Conservation (phyloP, 2,329 filamentous ascomycete species). For the Trichocomaceae sp. region DNA sequence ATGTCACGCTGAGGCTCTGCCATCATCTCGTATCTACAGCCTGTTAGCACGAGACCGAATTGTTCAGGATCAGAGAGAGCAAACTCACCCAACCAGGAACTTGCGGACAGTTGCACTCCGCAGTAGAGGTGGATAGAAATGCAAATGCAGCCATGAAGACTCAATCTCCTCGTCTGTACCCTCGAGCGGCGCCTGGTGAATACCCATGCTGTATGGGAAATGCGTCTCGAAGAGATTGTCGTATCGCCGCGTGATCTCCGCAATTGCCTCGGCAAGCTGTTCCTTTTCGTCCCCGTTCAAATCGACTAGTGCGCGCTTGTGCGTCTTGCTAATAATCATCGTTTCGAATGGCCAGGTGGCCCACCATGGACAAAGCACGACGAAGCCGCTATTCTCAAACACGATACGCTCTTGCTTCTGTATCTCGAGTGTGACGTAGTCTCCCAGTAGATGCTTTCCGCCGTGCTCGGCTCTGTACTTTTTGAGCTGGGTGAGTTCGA, state of each 20-base stretch:
- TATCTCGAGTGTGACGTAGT: constrained; percentile 79
- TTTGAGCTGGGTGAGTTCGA: constrained; percentile 70
- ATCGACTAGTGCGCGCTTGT: constrained; percentile 80
- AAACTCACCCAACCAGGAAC: constrained; percentile 71
- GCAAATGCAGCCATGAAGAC: constrained; percentile 86
- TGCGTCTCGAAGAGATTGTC: constrained; percentile 96
- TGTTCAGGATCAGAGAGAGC: not conserved
- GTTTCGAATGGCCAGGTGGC: constrained; percentile 96
- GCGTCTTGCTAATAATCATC: constrained; percentile 76
- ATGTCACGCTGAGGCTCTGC: constrained; percentile 98
- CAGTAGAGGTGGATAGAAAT: constrained; percentile 92
- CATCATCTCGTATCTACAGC: constrained; percentile 73
- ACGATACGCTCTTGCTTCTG: constrained; percentile 79
- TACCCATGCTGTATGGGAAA: constrained; percentile 94
- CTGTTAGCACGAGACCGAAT: not conserved
- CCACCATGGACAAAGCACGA: constrained; percentile 95
- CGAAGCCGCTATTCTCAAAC: constrained; percentile 76
- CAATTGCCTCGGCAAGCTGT: constrained; percentile 73
- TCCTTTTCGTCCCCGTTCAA: constrained; percentile 63
- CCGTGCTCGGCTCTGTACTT: constrained; percentile 69
- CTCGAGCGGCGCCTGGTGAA: constrained; percentile 88
- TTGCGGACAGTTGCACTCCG: constrained; percentile 91
- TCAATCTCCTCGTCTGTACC: constrained; percentile 78
- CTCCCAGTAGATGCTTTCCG: constrained; percentile 70
- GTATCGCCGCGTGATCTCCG: constrained; percentile 83